Evolutionary conservation across 495 filamentous ascomycete species (phyloP).

Genomic region (Extremus antarcticus): DNA sequence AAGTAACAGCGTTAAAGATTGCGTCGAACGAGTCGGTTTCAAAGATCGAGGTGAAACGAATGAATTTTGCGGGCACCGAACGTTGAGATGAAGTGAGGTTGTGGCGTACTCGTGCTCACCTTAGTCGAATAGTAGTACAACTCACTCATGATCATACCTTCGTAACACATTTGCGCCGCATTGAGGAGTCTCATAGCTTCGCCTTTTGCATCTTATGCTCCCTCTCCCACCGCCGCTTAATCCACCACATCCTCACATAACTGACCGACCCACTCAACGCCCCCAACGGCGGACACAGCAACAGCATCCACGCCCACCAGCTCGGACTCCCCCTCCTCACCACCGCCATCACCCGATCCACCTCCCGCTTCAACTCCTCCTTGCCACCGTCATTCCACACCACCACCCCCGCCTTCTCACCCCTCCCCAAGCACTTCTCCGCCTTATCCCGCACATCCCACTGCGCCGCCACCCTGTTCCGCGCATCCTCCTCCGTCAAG

Average conservation of each 20-base stretch:
- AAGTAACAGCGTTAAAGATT: no score
- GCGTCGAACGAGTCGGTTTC: no score
- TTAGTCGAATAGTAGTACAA: not conserved
- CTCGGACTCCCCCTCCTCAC: slow-evolving; percentile 52
- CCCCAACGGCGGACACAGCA: slow-evolving; percentile 61
- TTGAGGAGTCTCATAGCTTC: slow-evolving; percentile 40
- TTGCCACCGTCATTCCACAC: slow-evolving; percentile 76
- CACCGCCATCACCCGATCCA: slow-evolving; percentile 49
- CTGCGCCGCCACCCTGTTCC: slow-evolving; percentile 72
- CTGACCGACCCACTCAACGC: slow-evolving; percentile 53
- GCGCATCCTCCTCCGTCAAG: slow-evolving; percentile 66
- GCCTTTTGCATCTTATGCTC: slow-evolving; percentile 56
- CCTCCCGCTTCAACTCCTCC: slow-evolving; percentile 52
- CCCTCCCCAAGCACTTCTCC: slow-evolving; percentile 51
- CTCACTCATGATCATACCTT: not conserved
- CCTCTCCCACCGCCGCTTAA: slow-evolving; percentile 58
- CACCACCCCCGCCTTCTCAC: slow-evolving; percentile 55
- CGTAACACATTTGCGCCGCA: not conserved
- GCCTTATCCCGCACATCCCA: slow-evolving; percentile 76
- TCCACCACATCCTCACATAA: slow-evolving; percentile 53
- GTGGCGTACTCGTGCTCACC: not conserved
- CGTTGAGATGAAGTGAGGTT: not conserved
- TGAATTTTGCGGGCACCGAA: not conserved
- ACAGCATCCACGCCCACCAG: slow-evolving; percentile 72
- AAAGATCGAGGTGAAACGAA: no score